Evolutionary conservation across 345 rosid species (phyloP).

Genomic region (Raphanus raphanistrum): DNA sequence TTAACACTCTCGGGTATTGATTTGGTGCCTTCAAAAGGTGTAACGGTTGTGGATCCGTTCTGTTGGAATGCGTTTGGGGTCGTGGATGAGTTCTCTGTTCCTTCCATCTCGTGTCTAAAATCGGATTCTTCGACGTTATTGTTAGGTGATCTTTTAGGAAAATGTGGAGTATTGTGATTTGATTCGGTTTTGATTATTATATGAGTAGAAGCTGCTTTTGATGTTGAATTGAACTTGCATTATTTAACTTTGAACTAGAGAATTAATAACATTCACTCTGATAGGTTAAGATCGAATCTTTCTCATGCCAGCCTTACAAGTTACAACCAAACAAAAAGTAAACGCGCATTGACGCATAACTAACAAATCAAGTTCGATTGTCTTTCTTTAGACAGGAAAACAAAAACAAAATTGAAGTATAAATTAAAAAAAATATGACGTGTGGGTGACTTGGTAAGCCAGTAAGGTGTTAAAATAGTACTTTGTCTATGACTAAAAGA

Average conservation of each 20-base stretch:
- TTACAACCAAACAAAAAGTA: constrained; percentile 4
- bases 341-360: constrained; percentile 1
- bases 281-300: neutral
- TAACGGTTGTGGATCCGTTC: constrained; percentile 48
- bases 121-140: constrained; percentile 34
- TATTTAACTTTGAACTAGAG: neutral
- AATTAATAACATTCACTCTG: neutral
- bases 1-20: constrained; percentile 67
- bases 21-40: constrained; percentile 69
- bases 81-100: constrained; percentile 47
- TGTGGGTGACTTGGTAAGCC: neutral
- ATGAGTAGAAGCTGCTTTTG: no score
- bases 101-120: constrained; percentile 56
- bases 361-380: neutral
- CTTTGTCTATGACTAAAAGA: neutral
- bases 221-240: neutral
- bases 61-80: constrained; percentile 93
- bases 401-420: neutral
- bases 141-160: no score
- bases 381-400: neutral
- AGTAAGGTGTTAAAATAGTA: neutral
- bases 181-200: no score
- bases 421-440: neutral
- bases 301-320: neutral
- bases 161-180: no score